Conservation (phyloP, 768 basidiomycete species). For the Mycena rebaudengoi region DNA sequence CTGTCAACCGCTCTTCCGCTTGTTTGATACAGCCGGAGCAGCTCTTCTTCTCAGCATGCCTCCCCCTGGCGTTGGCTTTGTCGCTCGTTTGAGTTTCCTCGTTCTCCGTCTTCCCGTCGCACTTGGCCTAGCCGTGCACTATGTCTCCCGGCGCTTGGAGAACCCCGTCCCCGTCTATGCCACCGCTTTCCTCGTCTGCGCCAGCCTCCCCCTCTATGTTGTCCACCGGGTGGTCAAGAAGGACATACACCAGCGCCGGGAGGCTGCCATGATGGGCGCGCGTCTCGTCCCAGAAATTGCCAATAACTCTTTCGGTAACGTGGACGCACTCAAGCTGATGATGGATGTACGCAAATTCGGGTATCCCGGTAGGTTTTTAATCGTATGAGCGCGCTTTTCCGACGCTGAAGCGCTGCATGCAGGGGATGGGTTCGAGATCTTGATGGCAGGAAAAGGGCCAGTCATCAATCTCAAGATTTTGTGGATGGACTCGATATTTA, state of each 20-base stretch:
- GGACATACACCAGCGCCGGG: background rate
- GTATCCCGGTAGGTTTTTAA: slow-evolving; percentile 37
- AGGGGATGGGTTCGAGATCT: slow-evolving; percentile 16
- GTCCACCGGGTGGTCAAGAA: slow-evolving; percentile 1
- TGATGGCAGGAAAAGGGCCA: slow-evolving; percentile 20
- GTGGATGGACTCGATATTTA: slow-evolving; percentile 28
- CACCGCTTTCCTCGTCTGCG: background rate
- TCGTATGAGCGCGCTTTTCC: background rate
- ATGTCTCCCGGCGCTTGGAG: background rate
- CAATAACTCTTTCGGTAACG: slow-evolving; percentile 37
- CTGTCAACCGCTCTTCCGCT: no score
- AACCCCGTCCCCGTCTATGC: background rate
- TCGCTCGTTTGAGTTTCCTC: slow-evolving; percentile 5
- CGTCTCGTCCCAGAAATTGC: slow-evolving; percentile 30
- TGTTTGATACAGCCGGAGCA: no score
- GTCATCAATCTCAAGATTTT: slow-evolving; percentile 25
- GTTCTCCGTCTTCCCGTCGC: background rate
- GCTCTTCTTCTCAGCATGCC: background rate
- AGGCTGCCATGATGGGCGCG: slow-evolving; percentile 31
- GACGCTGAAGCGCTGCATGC: background rate
- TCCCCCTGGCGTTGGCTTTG: slow-evolving; percentile 13
- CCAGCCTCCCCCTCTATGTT: background rate
- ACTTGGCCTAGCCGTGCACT: background rate
- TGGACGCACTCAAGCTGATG: slow-evolving; percentile 34
- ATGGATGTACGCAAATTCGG: slow-evolving; percentile 33